phyloP scores from a whole-genome alignment of 2,329 filamentous ascomycete genomes.

The Colletotrichum paranaense region DNA sequence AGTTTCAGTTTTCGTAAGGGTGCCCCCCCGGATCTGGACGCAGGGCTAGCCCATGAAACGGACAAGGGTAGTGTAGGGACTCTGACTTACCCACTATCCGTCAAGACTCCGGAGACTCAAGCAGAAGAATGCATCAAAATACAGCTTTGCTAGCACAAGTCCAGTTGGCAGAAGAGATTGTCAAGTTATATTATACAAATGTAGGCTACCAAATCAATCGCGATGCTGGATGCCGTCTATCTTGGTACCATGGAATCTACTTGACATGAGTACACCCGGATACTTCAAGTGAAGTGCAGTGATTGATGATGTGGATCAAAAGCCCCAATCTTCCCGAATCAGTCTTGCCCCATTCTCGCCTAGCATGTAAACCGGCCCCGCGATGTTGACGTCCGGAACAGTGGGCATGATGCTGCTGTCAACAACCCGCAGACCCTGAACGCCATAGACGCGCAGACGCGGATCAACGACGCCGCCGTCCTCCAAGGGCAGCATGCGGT shows the following conservation, averaged over 20 bases:
- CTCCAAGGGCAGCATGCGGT: slow-evolving; percentile 57
- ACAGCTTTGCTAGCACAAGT: no score
- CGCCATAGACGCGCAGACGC: slow-evolving; percentile 41
- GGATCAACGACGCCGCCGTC: slow-evolving; percentile 33
- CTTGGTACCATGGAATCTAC: not conserved
- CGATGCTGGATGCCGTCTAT: no score
- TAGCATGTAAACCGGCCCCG: not conserved
- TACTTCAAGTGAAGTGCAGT: not conserved
- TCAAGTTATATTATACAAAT: no score
- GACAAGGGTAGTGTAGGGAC: not conserved
- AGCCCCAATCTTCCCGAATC: not conserved
- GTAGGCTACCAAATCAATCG: no score
- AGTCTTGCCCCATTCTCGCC: not conserved
- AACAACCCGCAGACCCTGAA: slow-evolving; percentile 40
- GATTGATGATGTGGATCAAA: not conserved
- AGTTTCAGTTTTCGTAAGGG: not conserved
- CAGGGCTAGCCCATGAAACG: not conserved
- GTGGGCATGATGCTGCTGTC: slow-evolving; percentile 44
- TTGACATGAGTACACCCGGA: not conserved
- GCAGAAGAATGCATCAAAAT: no score
- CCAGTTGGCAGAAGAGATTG: no score
- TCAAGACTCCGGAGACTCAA: not conserved
- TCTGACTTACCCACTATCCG: not conserved
- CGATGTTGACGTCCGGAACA: not conserved
- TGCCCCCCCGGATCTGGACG: not conserved